Percentiles rank a stretch among this genome's conserved stretches.
These are phyloP conservation scores for Kodamaea sp. DNA, from an alignment of 1,139 yeast species.

Conservation along the genomic window DNA sequence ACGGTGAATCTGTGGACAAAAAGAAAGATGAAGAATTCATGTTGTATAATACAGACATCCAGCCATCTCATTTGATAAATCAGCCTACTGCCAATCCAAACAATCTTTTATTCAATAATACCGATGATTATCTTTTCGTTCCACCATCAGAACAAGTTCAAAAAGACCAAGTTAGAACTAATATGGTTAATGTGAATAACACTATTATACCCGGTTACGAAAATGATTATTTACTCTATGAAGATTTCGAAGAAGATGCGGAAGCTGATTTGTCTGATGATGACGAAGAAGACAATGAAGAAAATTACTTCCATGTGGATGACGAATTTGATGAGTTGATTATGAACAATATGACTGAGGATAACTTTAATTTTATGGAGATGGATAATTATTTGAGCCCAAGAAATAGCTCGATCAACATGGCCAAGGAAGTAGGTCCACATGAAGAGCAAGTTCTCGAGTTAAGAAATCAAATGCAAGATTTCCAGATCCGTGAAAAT, in stretches of 20 bases:
- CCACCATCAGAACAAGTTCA: conserved; percentile 16
- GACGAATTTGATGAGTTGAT: conserved; percentile 31
- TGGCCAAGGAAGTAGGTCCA: not conserved
- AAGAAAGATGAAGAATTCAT: conserved; percentile 36
- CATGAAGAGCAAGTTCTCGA: conserved; percentile 7
- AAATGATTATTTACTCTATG: conserved; percentile 33
- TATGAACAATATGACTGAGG: conserved; percentile 17
- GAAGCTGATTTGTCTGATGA: conserved; percentile 54
- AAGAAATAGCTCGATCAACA: not conserved
- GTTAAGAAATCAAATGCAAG: conserved; percentile 11
- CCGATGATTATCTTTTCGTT: conserved; percentile 20
- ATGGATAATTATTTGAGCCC: conserved; percentile 15
- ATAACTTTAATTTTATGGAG: conserved; percentile 15
- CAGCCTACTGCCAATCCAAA: conserved; percentile 8
- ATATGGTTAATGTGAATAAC: conserved; percentile 6
- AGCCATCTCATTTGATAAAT: conserved; percentile 40
- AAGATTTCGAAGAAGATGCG: conserved; percentile 33
- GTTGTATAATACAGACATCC: conserved; percentile 42
- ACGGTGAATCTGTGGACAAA: conserved; percentile 16
- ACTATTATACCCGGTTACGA: conserved; percentile 32
- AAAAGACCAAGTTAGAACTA: conserved; percentile 5
- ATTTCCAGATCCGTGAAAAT: conserved; percentile 7
- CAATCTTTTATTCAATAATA: conserved; percentile 15
- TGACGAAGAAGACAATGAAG: conserved; percentile 37
- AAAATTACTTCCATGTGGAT: conserved; percentile 38